Percentiles rank a stretch among this genome's conserved stretches.
Conservation (phyloP, 1,139 yeast genomes). For the Magnusiomyces tetraspermus region DNA sequence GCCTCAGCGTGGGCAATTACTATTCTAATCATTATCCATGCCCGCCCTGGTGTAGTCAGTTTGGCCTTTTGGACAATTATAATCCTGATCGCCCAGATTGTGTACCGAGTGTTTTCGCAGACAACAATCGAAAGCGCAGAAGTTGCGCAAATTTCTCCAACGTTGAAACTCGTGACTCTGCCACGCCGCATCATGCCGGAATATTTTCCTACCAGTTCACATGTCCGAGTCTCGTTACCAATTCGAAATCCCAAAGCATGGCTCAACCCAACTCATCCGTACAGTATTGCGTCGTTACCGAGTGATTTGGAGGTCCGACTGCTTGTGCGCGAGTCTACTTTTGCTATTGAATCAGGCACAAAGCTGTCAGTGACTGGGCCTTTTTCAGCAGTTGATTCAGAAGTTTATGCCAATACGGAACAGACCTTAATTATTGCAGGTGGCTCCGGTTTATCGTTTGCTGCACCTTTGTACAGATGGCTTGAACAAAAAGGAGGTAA, state of each 20-base stretch:
- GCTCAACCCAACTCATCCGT: slow-evolving; percentile 63
- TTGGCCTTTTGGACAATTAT: slow-evolving; percentile 40
- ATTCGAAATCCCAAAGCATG: slow-evolving; percentile 30
- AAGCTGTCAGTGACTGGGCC: slow-evolving; percentile 27
- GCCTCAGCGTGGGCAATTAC: slow-evolving; percentile 57
- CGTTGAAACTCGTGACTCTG: slow-evolving; percentile 30
- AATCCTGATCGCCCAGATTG: slow-evolving; percentile 40
- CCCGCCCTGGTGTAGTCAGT: slow-evolving; percentile 61
- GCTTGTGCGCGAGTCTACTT: slow-evolving; percentile 35
- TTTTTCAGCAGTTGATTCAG: slow-evolving; percentile 22
- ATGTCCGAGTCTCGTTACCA: slow-evolving; percentile 37
- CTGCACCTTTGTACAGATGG: slow-evolving; percentile 42
- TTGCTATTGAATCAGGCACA: slow-evolving; percentile 23
- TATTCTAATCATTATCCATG: slow-evolving; percentile 54
- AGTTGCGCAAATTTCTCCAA: slow-evolving; percentile 26
- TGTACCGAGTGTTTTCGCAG: slow-evolving; percentile 27
- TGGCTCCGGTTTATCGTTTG: slow-evolving; percentile 79
- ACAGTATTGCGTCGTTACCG: slow-evolving; percentile 63
- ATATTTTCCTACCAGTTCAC: slow-evolving; percentile 38
- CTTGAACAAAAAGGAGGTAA: slow-evolving; percentile 16
- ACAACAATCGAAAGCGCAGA: slow-evolving; percentile 22
- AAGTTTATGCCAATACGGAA: slow-evolving; percentile 30
- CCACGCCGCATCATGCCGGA: slow-evolving; percentile 29
- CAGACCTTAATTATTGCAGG: slow-evolving; percentile 61
- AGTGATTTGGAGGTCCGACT: slow-evolving; percentile 38